Percentiles rank a stretch among this genome's conserved stretches.
phyloP scores from a whole-genome alignment of 1,139 yeast genomes.

The Debaryomyces fabryi region DNA sequence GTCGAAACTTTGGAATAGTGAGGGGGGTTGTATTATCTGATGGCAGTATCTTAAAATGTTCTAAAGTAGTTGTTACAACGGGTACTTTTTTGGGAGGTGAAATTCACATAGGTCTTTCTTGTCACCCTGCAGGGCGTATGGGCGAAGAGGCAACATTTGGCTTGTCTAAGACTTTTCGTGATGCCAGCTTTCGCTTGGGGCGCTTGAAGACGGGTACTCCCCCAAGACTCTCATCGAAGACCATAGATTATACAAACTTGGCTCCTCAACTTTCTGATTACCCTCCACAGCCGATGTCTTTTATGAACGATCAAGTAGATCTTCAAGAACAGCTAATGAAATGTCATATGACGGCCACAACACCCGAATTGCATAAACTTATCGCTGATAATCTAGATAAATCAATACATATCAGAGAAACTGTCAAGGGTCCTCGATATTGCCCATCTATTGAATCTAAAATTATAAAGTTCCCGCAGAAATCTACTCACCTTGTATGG shows the following conservation, averaged over 20 bases:
- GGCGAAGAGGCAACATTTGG: slow-evolving; percentile 95
- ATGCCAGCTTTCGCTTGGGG: slow-evolving; percentile 83
- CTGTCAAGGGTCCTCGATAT: slow-evolving; percentile 95
- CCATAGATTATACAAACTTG: slow-evolving; percentile 67
- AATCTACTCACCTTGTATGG: slow-evolving; percentile 82
- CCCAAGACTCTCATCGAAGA: slow-evolving; percentile 72
- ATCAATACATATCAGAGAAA: slow-evolving; percentile 88
- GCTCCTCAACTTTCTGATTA: slow-evolving; percentile 75
- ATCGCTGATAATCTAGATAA: slow-evolving; percentile 72
- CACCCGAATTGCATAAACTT: slow-evolving; percentile 70
- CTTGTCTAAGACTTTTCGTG: slow-evolving; percentile 71
- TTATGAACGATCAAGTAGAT: slow-evolving; percentile 66
- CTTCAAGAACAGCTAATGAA: slow-evolving; percentile 59
- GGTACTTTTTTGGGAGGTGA: slow-evolving; percentile 96
- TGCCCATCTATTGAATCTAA: slow-evolving; percentile 97
- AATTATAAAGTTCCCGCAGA: slow-evolving; percentile 77
- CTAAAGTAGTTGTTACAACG: slow-evolving; percentile 83
- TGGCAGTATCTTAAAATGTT: slow-evolving; percentile 62
- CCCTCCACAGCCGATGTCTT: slow-evolving; percentile 90
- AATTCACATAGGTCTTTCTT: slow-evolving; percentile 83
- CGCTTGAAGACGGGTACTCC: slow-evolving; percentile 97
- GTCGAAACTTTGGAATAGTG: slow-evolving; percentile 47
- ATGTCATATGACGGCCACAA: slow-evolving; percentile 82
- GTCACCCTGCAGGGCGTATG: slow-evolving; percentile 87
- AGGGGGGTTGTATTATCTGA: slow-evolving; percentile 73